Conservation (phyloP, 768 basidiomycete species). For the Serendipita sp. region DNA sequence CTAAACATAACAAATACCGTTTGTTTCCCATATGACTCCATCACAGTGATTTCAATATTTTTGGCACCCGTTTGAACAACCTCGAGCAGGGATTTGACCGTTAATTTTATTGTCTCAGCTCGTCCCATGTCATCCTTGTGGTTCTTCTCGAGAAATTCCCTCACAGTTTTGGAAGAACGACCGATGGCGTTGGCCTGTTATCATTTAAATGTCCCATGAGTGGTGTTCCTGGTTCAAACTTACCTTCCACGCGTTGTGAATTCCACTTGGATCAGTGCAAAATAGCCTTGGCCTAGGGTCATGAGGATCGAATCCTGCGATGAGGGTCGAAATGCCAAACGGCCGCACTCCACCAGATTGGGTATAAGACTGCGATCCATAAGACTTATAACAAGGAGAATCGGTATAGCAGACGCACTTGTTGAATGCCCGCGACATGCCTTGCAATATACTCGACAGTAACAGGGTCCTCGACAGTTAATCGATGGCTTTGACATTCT, state of each 20-base stretch:
- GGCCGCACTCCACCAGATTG: conserved; percentile 98
- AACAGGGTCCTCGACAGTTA: conserved; percentile 96
- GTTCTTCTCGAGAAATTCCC: conserved; percentile 97
- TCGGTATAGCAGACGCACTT: conserved; percentile 33
- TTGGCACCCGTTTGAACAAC: conserved; percentile 99
- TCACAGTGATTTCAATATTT: conserved; percentile 97
- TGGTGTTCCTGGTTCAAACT: conserved; percentile 12
- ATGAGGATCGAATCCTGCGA: conserved; percentile 93
- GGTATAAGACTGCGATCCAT: conserved; percentile 59
- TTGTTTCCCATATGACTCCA: conserved; percentile 89
- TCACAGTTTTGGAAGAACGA: conserved; percentile 92
- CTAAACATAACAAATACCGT: conserved; percentile 42
- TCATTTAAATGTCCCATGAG: not conserved
- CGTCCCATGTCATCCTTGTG: conserved; percentile 79
- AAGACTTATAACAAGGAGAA: not conserved
- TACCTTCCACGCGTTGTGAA: conserved; percentile 98
- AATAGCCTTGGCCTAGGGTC: conserved; percentile 78
- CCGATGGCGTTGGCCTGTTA: conserved; percentile 90
- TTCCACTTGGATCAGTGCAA: conserved; percentile 94
- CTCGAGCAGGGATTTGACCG: conserved; percentile 87
- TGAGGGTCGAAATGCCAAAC: conserved; percentile 92
- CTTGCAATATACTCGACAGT: conserved; percentile 97
- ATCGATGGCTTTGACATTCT: conserved; percentile 92
- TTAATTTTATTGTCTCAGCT: conserved; percentile 86
- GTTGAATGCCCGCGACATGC: conserved; percentile 97